These are phyloP conservation scores for Comarum palustre DNA, from an alignment of 306 rosid species.

Conservation along the genomic window DNA sequence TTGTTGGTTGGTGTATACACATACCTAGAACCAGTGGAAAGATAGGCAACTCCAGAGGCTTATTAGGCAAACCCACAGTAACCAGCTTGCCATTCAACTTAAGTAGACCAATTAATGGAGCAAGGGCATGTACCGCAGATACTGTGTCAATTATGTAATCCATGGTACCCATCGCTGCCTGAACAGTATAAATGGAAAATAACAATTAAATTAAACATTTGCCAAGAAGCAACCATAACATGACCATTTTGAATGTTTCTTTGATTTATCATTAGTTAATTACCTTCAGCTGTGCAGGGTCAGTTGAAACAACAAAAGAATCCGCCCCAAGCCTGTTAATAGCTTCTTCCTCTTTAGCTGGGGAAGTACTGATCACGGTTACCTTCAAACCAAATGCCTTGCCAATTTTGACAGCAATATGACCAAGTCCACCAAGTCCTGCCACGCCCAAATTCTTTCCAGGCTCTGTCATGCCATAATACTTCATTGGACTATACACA, in stretches of 20 bases:
- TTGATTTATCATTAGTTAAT: neutral
- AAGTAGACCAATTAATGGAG: constrained; percentile 64
- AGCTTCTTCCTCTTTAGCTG: constrained; percentile 64
- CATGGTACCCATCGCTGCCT: constrained; percentile 75
- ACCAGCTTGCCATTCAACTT: constrained; percentile 83
- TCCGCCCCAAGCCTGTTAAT: constrained; percentile 71
- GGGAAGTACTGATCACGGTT: constrained; percentile 82
- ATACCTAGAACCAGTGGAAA: constrained; percentile 60
- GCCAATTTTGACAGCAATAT: constrained; percentile 75
- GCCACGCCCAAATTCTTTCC: constrained; percentile 92
- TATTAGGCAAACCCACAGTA: constrained; percentile 66
- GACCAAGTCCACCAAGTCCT: constrained; percentile 95
- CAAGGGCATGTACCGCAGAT: constrained; percentile 68
- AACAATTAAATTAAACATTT: neutral
- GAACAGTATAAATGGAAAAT: constrained; percentile 15
- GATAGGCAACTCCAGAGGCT: constrained; percentile 75
- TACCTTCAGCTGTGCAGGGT: constrained; percentile 65
- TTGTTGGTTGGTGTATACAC: neutral
- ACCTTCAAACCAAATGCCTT: constrained; percentile 96
- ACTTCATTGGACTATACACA: constrained; percentile 84
- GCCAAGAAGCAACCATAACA: neutral
- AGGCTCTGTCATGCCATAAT: constrained; percentile 80
- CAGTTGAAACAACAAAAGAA: constrained; percentile 62
- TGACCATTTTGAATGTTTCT: neutral
- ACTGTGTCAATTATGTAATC: constrained; percentile 89